These are phyloP conservation scores for Diplocarpon mali DNA, from an alignment of 2,329 filamentous ascomycete genomes.

Conservation along the genomic window DNA sequence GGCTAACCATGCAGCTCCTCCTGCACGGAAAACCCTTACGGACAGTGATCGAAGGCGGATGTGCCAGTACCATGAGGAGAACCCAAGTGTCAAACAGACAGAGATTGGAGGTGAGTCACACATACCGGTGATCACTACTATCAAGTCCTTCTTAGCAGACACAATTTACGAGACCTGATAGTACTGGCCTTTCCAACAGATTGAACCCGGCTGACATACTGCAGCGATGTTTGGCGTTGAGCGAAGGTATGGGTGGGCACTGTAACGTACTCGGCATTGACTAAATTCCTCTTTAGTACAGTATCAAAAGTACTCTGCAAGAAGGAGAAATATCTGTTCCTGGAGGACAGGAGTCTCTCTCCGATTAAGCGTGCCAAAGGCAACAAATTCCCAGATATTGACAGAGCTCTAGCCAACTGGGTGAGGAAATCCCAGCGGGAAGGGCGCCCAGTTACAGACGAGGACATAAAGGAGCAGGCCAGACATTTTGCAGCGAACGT, in stretches of 20 bases:
- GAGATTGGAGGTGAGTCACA: slow-evolving; percentile 70
- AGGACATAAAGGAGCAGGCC: slow-evolving; percentile 77
- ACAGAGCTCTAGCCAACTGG: slow-evolving; percentile 82
- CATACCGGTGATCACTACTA: not conserved
- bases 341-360: slow-evolving; percentile 67
- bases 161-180: too few relatives aligned
- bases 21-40: slow-evolving; percentile 77
- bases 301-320: slow-evolving; percentile 96
- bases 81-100: slow-evolving; percentile 85
- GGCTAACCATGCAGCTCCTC: slow-evolving; percentile 43
- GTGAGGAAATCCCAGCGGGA: slow-evolving; percentile 69
- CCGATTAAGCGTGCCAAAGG: slow-evolving; percentile 75
- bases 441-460: slow-evolving; percentile 63
- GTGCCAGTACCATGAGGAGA: slow-evolving; percentile 87
- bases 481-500: slow-evolving; percentile 67
- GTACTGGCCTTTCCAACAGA: not conserved
- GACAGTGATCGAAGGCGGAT: slow-evolving; percentile 83
- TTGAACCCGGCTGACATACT: slow-evolving; percentile 26
- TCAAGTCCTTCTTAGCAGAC: not conserved
- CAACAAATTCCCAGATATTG: slow-evolving; percentile 73
- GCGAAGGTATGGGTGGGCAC: slow-evolving; percentile 60
- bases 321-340: slow-evolving; percentile 86
- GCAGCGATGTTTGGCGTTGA: slow-evolving; percentile 86
- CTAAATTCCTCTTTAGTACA: slow-evolving; percentile 50
- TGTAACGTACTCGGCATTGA: slow-evolving; percentile 3